Conservation (phyloP, 208 protist species). For the Spongospora subterranea region DNA sequence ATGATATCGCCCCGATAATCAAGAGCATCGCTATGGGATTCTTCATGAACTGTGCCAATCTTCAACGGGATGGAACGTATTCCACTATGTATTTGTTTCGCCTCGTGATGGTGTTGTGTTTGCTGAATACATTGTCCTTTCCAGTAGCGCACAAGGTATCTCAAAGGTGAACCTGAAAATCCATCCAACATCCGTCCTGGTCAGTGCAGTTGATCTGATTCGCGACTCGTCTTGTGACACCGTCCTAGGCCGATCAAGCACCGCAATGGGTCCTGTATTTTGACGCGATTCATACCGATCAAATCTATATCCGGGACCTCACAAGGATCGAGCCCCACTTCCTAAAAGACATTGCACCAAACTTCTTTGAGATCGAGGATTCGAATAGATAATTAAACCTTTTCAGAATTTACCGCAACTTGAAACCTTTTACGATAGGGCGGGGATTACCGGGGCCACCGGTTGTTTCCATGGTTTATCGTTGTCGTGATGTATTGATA, state of each 20-base stretch:
- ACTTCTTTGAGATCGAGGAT: conserved; percentile 38
- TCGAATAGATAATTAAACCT: too few species aligned
- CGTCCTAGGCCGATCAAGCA: not conserved
- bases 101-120: not conserved
- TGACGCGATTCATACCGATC: conserved; percentile 26
- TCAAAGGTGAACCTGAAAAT: not conserved
- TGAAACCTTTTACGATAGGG: too few species aligned
- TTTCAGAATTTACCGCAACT: too few species aligned
- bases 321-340: conserved; percentile 4
- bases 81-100: not conserved
- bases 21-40: not conserved
- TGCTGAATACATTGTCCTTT: not conserved
- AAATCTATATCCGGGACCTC: conserved; percentile 14
- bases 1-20: not conserved
- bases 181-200: conserved; percentile 6
- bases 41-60: conserved; percentile 31
- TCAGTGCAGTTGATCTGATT: not conserved
- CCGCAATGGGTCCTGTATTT: conserved; percentile 26
- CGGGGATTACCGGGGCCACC: too few species aligned
- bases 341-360: conserved; percentile 29
- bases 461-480: too few species aligned
- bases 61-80: conserved; percentile 24
- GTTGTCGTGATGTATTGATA: too few species aligned
- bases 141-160: not conserved
- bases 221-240: not conserved